These are phyloP conservation scores for Gomphus bonarii DNA, from an alignment of 1,284 basidiomycete species.

Conservation along the genomic window DNA sequence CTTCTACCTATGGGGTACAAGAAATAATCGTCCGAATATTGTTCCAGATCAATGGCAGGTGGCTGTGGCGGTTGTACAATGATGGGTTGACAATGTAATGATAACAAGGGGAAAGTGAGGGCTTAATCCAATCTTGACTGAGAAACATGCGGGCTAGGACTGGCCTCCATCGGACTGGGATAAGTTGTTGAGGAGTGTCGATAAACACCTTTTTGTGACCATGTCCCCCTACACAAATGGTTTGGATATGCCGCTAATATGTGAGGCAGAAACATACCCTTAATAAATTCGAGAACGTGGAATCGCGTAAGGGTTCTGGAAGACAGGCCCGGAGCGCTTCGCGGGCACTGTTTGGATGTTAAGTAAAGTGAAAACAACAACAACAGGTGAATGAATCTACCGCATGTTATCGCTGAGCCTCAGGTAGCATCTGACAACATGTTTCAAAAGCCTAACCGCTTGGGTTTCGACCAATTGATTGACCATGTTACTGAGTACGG, in stretches of 20 bases:
- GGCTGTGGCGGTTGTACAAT: slow-evolving; percentile 3
- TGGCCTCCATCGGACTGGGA: slow-evolving; percentile 11
- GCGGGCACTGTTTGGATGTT: slow-evolving; percentile 54
- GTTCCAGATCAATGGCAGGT: slow-evolving; percentile 1
- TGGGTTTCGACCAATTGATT: slow-evolving; percentile 94
- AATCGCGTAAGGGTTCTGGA: slow-evolving; percentile 93
- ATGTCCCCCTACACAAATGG: slow-evolving; percentile 67
- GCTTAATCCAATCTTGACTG: background rate
- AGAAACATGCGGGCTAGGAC: background rate
- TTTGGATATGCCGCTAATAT: background rate
- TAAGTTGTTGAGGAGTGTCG: slow-evolving; percentile 90
- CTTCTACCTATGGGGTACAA: slow-evolving; percentile 2
- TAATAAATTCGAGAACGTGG: slow-evolving; percentile 85
- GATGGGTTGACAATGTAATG: slow-evolving; percentile 1
- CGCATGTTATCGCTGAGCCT: slow-evolving; percentile 93
- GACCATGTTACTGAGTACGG: slow-evolving; percentile 98
- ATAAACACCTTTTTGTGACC: slow-evolving; percentile 94
- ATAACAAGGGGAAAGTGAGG: background rate
- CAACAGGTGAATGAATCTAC: slow-evolving; percentile 32
- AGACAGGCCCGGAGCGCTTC: slow-evolving; percentile 94
- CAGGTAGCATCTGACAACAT: slow-evolving; percentile 96
- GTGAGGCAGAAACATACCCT: slow-evolving; percentile 41
- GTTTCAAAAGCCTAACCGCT: slow-evolving; percentile 93
- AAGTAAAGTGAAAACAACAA: background rate
- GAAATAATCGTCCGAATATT: slow-evolving; percentile 5